A percentile compares a stretch with the other conserved stretches of the same genome.
phyloP scores from a whole-genome alignment of 441 rosid genomes.

The Aquilaria agallochum region DNA sequence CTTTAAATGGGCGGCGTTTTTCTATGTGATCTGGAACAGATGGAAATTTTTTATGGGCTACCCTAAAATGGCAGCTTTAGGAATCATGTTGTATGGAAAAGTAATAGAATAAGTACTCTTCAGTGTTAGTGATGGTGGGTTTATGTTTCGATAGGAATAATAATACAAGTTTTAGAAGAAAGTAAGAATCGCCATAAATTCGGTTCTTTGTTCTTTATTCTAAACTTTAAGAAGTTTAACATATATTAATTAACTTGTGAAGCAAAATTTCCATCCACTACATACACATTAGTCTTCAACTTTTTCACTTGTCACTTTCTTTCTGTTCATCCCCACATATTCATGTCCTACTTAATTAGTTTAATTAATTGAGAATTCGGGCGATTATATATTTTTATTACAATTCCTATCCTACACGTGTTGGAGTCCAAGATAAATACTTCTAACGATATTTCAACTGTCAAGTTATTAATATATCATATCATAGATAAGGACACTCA shows the following conservation, averaged over 20 bases:
- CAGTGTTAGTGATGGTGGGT: conserved; percentile 18
- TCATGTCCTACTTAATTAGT: background rate
- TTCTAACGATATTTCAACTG: background rate
- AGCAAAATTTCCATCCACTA: conserved; percentile 14
- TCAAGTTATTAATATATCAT: background rate
- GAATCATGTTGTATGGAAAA: conserved; percentile 18
- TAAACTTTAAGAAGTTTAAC: background rate
- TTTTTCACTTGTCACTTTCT: background rate
- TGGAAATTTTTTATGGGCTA: background rate
- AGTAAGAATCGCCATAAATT: too few relatives aligned
- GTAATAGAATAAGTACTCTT: conserved; percentile 19
- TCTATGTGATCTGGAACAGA: conserved; percentile 5
- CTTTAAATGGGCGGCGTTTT: background rate
- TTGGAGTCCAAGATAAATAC: background rate
- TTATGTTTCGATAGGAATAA: conserved; percentile 12
- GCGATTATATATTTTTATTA: background rate
- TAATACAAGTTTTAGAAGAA: background rate
- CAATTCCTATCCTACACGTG: background rate
- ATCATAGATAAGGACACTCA: too few relatives aligned
- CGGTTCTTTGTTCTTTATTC: too few relatives aligned
- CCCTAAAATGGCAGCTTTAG: conserved; percentile 20
- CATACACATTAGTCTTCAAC: conserved; percentile 10
- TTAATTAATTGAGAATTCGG: background rate
- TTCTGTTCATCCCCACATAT: conserved; percentile 3
- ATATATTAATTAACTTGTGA: conserved; percentile 2